Evolutionary conservation across 805 yeast genomes (phyloP).

Genomic region (Phaffomyces thermotolerans): DNA sequence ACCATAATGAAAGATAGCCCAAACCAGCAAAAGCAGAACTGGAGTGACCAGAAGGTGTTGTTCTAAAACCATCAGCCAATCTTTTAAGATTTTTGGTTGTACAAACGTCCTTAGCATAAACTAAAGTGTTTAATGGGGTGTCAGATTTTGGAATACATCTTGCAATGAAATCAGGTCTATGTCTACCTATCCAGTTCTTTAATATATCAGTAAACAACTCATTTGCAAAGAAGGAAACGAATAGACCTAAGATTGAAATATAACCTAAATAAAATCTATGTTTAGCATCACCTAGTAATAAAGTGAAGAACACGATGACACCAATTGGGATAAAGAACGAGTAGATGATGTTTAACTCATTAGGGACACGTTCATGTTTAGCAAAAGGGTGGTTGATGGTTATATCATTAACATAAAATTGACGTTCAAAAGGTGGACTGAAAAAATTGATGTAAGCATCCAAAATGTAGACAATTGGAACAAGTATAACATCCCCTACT

Average conservation of each 20-base stretch:
- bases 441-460: conserved; percentile 28
- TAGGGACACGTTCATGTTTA: conserved; percentile 62
- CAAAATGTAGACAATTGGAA: conserved; percentile 25
- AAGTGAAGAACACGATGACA: conserved; percentile 29
- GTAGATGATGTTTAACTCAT: conserved; percentile 43
- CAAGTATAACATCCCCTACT: conserved; percentile 28
- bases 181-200: conserved; percentile 83
- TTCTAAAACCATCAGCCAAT: conserved; percentile 66
- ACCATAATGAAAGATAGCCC: conserved; percentile 56
- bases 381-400: conserved; percentile 80
- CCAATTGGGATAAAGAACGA: conserved; percentile 44
- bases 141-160: conserved; percentile 66
- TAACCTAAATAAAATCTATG: conserved; percentile 54
- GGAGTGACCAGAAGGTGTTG: conserved; percentile 81
- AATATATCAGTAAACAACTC: conserved; percentile 62
- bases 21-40: conserved; percentile 63
- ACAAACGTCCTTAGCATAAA: conserved; percentile 58
- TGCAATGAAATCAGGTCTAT: conserved; percentile 86
- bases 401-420: conserved; percentile 67
- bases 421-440: conserved; percentile 64
- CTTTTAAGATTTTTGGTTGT: conserved; percentile 39
- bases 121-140: conserved; percentile 49
- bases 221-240: conserved; percentile 51
- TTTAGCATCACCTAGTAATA: conserved; percentile 33
- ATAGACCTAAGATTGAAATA: conserved; percentile 60